phyloP scores from a whole-genome alignment of 306 rosid species.

The Prinsepia uniflora region DNA sequence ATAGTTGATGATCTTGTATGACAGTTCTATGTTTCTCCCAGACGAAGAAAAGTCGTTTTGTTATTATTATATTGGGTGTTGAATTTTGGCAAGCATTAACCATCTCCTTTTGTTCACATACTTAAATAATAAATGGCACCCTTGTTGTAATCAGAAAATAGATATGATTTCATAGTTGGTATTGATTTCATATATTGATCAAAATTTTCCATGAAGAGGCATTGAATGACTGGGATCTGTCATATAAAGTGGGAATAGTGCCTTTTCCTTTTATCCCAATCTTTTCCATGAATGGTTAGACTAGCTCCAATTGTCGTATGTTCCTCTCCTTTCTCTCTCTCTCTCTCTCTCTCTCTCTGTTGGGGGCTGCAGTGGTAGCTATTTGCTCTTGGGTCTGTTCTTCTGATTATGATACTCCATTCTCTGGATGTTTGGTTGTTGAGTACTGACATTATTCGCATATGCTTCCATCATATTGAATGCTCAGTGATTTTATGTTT shows the following conservation, averaged over 20 bases:
- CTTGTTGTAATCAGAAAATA: neutral
- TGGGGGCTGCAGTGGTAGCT: neutral
- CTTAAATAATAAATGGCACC: neutral
- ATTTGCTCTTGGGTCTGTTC: slow-evolving; percentile 14
- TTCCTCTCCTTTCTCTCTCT: neutral
- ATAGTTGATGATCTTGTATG: neutral
- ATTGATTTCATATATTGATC: neutral
- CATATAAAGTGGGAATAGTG: neutral
- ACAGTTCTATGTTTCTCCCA: neutral
- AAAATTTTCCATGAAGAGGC: neutral
- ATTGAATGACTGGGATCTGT: neutral
- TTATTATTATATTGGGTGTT: neutral
- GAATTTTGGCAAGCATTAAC: neutral
- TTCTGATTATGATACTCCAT: slow-evolving; percentile 10
- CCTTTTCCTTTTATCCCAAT: neutral
- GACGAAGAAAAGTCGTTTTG: slow-evolving; percentile 3
- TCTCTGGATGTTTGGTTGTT: neutral
- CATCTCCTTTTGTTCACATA: slow-evolving; percentile 1
- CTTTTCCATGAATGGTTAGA: neutral
- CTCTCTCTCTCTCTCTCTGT: neutral
- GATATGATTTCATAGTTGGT: neutral
- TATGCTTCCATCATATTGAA: slow-evolving; percentile 25
- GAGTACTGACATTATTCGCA: slow-evolving; percentile 13
- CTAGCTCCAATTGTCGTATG: neutral
- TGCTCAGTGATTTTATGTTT: slow-evolving; percentile 27